Evolutionary conservation across 176 grass and related monocot species (phyloP).

Genomic region (Rhipidocladum racemiflorum): DNA sequence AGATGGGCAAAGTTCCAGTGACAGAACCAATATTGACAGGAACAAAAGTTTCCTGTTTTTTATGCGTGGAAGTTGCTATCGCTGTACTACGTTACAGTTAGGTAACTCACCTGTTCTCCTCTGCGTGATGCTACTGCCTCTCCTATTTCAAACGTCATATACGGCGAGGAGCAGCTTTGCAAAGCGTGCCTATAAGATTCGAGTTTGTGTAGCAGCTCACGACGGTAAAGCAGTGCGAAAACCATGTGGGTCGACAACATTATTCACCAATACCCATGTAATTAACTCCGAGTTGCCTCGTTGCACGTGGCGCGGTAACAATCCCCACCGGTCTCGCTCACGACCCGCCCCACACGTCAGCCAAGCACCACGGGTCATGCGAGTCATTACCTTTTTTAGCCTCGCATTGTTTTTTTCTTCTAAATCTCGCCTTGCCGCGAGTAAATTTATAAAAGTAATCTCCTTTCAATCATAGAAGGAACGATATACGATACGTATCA

Average conservation of each 20-base stretch:
- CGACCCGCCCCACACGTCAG: background rate
- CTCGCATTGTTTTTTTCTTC: no score
- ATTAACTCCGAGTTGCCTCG: constrained; percentile 34
- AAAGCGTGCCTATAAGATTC: constrained; percentile 45
- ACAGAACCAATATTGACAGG: no score
- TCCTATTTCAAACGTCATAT: background rate
- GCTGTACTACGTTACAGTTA: no score
- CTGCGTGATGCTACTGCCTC: background rate
- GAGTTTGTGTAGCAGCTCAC: constrained; percentile 13
- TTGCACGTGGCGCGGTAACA: constrained; percentile 17
- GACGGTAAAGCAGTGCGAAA: constrained; percentile 3
- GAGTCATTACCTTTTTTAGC: no score
- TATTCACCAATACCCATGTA: constrained; percentile 10
- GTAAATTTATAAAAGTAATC: no score
- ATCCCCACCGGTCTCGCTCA: background rate
- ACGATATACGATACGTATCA: no score
- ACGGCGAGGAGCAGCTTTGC: constrained; percentile 23
- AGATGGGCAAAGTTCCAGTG: no score
- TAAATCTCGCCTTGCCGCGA: no score
- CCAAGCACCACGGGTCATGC: background rate
- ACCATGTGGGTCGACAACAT: constrained; percentile 50
- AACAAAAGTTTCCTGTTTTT: no score
- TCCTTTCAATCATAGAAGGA: no score
- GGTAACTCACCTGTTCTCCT: background rate
- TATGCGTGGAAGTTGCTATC: no score